Evolutionary conservation across 2,329 filamentous ascomycete species (phyloP).

Genomic region (Aspergillus awamori): DNA sequence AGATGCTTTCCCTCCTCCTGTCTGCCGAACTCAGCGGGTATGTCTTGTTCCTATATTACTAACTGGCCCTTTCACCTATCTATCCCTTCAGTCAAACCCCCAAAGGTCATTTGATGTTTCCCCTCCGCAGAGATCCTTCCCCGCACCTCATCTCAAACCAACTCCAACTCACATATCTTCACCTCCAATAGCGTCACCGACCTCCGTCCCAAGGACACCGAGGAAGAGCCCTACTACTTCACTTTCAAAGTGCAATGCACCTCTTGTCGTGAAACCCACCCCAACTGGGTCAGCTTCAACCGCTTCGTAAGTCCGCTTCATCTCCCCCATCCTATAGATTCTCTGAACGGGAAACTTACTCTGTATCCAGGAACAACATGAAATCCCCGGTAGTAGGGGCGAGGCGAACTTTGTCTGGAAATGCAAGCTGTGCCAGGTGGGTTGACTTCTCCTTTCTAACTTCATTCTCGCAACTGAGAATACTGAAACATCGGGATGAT

Average conservation of each 20-base stretch:
- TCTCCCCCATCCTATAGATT: neutral
- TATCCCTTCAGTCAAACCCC: neutral
- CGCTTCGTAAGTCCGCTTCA: constrained; percentile 74
- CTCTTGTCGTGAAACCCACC: constrained; percentile 89
- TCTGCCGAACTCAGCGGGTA: constrained; percentile 44
- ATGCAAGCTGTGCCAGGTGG: constrained; percentile 95
- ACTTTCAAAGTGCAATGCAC: constrained; percentile 98
- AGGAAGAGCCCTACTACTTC: constrained; percentile 87
- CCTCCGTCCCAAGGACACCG: constrained; percentile 79
- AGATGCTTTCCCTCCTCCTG: constrained; percentile 45
- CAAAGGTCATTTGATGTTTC: neutral
- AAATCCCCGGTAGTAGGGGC: constrained; percentile 88
- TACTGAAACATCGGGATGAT: neutral
- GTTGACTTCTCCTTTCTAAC: neutral
- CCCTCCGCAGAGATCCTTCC: constrained; percentile 11
- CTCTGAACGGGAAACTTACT: neutral
- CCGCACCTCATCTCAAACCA: constrained; percentile 15
- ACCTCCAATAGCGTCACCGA: constrained; percentile 73
- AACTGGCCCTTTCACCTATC: neutral
- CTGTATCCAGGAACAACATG: constrained; percentile 73
- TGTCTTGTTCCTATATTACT: constrained; percentile 13
- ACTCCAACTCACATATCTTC: constrained; percentile 5
- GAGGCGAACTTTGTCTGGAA: constrained; percentile 99
- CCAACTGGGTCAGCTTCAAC: constrained; percentile 82
- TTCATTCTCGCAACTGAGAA: neutral